Percentiles rank a stretch among this genome's conserved stretches.
Evolutionary conservation across 768 basidiomycete genomes (phyloP).

Genomic region (Strobilomyces confusus): DNA sequence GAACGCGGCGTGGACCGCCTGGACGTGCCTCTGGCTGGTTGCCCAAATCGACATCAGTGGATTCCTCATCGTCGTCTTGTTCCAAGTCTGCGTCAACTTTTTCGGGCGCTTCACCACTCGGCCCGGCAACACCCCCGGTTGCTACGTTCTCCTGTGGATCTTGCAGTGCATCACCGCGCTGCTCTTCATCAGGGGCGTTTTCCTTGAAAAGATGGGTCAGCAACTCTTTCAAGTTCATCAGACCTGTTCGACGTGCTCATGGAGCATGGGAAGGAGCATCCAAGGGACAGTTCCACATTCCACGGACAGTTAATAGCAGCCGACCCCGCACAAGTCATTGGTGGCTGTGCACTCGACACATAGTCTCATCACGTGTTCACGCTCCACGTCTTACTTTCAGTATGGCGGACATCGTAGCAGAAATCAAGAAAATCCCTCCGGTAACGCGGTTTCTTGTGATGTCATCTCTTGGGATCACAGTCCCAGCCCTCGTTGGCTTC

Average conservation of each 20-base stretch:
- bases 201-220: conserved; percentile 6
- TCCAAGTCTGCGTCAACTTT: not conserved
- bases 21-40: not conserved
- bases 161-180: not conserved
- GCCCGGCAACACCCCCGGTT: not conserved
- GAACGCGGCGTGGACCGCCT: not conserved
- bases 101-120: not conserved
- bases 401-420: conserved; percentile 51
- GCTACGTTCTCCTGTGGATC: not conserved
- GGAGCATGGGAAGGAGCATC: not conserved
- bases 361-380: conserved; percentile 6
- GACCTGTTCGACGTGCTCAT: conserved; percentile 3
- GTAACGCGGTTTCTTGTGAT: conserved; percentile 69
- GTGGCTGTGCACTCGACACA: too few relatives aligned
- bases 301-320: too few relatives aligned
- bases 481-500: conserved; percentile 53
- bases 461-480: conserved; percentile 57
- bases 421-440: conserved; percentile 78
- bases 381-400: not conserved
- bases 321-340: too few relatives aligned
- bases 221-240: conserved; percentile 14
- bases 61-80: conserved; percentile 8
- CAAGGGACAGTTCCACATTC: too few relatives aligned
- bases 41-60: not conserved
- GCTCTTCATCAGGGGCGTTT: conserved; percentile 19